Conservation (phyloP, 805 yeast species). For the Suhomyces prunicola region DNA sequence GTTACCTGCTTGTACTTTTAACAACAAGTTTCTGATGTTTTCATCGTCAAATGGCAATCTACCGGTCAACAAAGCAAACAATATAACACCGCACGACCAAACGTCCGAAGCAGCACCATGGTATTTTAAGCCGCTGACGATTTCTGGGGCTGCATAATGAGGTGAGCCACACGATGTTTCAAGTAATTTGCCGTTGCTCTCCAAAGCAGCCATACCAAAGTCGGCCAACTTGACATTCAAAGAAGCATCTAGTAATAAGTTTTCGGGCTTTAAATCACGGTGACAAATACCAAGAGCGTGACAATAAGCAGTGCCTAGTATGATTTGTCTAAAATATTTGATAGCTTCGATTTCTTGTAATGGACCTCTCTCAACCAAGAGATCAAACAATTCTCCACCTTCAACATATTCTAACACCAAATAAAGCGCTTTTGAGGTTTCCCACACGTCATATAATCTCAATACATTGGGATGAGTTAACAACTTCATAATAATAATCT, state of each 20-base stretch:
- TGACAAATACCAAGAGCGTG: conserved; percentile 79
- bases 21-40: conserved; percentile 62
- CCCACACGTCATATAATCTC: conserved; percentile 97
- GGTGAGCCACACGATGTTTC: conserved; percentile 88
- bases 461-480: conserved; percentile 91
- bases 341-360: conserved; percentile 72
- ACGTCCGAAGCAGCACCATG: conserved; percentile 85
- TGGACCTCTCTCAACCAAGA: conserved; percentile 67
- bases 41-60: conserved; percentile 83
- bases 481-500: conserved; percentile 94
- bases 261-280: conserved; percentile 81
- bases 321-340: conserved; percentile 71
- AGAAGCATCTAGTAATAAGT: conserved; percentile 62
- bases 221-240: conserved; percentile 77
- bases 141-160: conserved; percentile 86
- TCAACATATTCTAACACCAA: conserved; percentile 79
- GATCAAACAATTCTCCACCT: conserved; percentile 83
- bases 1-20: conserved; percentile 74
- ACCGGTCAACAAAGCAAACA: conserved; percentile 76
- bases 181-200: conserved; percentile 62
- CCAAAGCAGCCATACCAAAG: conserved; percentile 88
- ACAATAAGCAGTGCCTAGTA: conserved; percentile 75
- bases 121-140: conserved; percentile 71
- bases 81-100: conserved; percentile 85
- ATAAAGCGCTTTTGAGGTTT: conserved; percentile 84